These are phyloP conservation scores for Agapanthus africanus DNA, from an alignment of 106 monocot species.

Conservation along the genomic window DNA sequence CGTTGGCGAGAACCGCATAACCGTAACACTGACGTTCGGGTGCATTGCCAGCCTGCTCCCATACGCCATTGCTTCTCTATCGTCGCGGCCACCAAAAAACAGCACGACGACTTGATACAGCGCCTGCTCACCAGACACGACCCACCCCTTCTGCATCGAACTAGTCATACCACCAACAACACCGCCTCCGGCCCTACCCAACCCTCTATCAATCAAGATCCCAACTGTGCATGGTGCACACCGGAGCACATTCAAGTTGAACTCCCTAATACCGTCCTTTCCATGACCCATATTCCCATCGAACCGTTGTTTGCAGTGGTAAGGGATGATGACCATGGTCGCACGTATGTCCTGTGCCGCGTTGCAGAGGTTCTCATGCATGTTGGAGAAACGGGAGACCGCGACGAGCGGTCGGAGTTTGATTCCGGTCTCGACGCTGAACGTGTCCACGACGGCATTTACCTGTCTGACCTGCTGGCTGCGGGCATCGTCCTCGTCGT, in stretches of 20 bases:
- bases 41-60: conserved; percentile 10
- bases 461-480: conserved; percentile 13
- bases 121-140: background rate
- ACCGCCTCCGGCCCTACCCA: background rate
- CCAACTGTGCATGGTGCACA: conserved; percentile 7
- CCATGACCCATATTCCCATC: conserved; percentile 6
- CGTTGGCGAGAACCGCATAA: conserved; percentile 4
- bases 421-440: conserved; percentile 20
- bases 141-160: background rate
- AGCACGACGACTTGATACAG: background rate
- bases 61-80: conserved; percentile 16
- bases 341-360: conserved; percentile 2
- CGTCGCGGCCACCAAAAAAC: conserved; percentile 12
- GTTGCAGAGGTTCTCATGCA: conserved; percentile 6
- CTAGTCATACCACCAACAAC: background rate
- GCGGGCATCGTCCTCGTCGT: conserved; percentile 7
- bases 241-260: conserved; percentile 1
- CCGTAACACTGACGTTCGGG: conserved; percentile 9
- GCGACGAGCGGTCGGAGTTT: conserved; percentile 14
- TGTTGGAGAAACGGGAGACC: conserved; percentile 11
- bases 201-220: conserved; percentile 3
- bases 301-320: conserved; percentile 1
- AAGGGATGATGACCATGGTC: conserved; percentile 8
- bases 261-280: background rate
- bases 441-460: conserved; percentile 18